phyloP scores from a whole-genome alignment of 805 yeast species.

The Saccharomycopsis fermentans region DNA sequence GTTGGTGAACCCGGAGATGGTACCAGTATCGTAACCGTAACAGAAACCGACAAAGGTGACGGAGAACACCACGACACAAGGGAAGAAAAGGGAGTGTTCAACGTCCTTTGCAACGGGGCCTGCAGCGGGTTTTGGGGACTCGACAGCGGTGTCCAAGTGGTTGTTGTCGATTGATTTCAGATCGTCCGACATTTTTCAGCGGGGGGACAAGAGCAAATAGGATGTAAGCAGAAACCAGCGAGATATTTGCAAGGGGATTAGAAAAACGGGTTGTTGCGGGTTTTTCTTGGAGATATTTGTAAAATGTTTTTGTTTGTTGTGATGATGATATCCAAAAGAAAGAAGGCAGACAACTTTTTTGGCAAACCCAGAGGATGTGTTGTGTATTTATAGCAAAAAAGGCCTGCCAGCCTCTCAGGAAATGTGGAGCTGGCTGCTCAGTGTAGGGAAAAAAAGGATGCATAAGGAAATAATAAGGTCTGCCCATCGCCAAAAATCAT shows the following conservation, averaged over 20 bases:
- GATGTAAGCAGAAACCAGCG: too few species aligned
- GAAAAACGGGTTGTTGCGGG: too few species aligned
- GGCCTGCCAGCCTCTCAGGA: too few species aligned
- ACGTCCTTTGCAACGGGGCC: too few species aligned
- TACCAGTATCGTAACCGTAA: slow-evolving; percentile 74
- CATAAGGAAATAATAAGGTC: not conserved
- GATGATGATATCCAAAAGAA: not conserved
- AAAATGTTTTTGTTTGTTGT: too few species aligned
- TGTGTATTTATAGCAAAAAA: not conserved
- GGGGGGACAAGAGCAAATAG: too few species aligned
- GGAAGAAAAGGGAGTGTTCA: slow-evolving; percentile 5
- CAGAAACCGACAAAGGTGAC: slow-evolving; percentile 72
- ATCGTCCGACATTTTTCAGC: not conserved
- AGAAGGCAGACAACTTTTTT: too few species aligned
- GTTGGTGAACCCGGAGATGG: slow-evolving; percentile 61
- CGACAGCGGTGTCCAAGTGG: not conserved
- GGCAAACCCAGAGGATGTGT: not conserved
- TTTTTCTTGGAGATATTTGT: too few species aligned
- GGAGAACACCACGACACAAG: slow-evolving; percentile 22
- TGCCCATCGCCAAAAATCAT: too few species aligned
- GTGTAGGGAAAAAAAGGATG: not conserved
- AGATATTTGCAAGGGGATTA: too few species aligned
- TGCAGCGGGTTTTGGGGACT: not conserved
- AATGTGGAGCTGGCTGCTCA: not conserved
- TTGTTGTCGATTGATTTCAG: not conserved